phyloP scores from a whole-genome alignment of 495 filamentous ascomycete genomes.

The Penicillium chermesinum region DNA sequence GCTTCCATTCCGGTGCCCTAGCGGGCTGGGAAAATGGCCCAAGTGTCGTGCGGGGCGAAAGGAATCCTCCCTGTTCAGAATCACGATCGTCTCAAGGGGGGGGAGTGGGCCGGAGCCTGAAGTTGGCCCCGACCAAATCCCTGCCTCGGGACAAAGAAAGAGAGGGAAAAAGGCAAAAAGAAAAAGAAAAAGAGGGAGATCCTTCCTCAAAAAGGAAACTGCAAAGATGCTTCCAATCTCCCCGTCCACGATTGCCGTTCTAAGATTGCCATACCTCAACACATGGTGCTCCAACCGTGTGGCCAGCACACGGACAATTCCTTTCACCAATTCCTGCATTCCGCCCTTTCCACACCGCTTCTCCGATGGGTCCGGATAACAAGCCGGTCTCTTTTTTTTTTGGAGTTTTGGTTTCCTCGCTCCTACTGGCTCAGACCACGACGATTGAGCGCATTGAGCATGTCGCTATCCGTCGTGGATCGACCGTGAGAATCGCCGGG shows the following conservation, averaged over 20 bases:
- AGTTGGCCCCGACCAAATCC: not conserved
- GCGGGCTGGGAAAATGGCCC: not conserved
- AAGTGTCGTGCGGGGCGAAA: not conserved
- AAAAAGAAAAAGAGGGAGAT: not conserved
- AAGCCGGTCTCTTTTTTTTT: too few relatives aligned
- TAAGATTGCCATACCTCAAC: conserved; percentile 12
- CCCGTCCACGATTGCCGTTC: conserved; percentile 1
- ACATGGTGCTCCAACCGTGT: conserved; percentile 25
- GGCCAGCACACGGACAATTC: conserved; percentile 28
- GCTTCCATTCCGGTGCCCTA: not conserved
- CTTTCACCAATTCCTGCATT: conserved; percentile 10
- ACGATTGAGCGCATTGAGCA: conserved; percentile 52
- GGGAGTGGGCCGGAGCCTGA: not conserved
- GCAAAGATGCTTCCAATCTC: not conserved
- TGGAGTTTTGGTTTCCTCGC: too few relatives aligned
- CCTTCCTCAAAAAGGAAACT: conserved; percentile 8
- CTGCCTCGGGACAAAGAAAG: too few relatives aligned
- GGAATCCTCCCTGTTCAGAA: not conserved
- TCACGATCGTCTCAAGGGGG: not conserved
- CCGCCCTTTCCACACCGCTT: conserved; percentile 4
- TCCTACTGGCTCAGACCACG: conserved; percentile 24
- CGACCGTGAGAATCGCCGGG: conserved; percentile 42
- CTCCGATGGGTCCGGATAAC: too few relatives aligned
- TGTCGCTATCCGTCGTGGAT: conserved; percentile 51
- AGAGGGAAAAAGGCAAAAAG: not conserved